Evolutionary conservation across 768 basidiomycete species (phyloP).

Genomic region (Lentinula edodes): DNA sequence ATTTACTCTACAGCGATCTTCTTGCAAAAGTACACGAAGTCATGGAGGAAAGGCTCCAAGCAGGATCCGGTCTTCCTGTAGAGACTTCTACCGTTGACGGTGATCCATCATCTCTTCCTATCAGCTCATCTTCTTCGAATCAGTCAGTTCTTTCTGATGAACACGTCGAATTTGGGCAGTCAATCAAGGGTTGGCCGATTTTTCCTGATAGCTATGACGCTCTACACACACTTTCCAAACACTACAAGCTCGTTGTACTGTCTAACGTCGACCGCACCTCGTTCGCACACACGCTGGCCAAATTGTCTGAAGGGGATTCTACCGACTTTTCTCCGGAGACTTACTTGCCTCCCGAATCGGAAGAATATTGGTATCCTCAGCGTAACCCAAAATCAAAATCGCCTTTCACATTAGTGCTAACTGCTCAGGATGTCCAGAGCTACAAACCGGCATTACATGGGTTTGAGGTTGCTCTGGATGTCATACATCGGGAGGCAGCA

Average conservation of each 20-base stretch:
- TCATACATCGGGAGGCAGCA: constrained; percentile 32
- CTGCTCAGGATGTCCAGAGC: constrained; percentile 66
- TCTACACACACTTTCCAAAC: constrained; percentile 50
- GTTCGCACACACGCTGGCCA: constrained; percentile 53
- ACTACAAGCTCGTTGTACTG: constrained; percentile 66
- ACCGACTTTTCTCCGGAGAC: constrained; percentile 9
- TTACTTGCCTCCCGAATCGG: constrained; percentile 8
- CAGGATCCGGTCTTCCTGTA: constrained; percentile 18
- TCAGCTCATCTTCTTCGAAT: constrained; percentile 9
- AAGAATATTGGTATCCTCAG: constrained; percentile 39
- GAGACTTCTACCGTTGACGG: constrained; percentile 15
- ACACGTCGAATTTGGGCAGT: constrained; percentile 51
- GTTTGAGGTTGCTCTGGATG: constrained; percentile 44
- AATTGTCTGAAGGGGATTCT: constrained; percentile 39
- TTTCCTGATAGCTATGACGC: constrained; percentile 65
- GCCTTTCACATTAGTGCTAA: constrained; percentile 61
- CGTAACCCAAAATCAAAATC: constrained; percentile 38
- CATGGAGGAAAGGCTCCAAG: constrained; percentile 29
- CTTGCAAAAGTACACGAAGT: constrained; percentile 43
- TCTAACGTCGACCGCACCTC: constrained; percentile 71
- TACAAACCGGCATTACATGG: constrained; percentile 65
- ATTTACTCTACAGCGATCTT: constrained; percentile 55
- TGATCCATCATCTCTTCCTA: constrained; percentile 13
- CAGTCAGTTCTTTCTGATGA: constrained; percentile 11
- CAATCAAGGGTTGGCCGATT: constrained; percentile 55